Evolutionary conservation across 2,329 filamentous ascomycete genomes (phyloP).

Genomic region (Chaetoscypha palmicola): DNA sequence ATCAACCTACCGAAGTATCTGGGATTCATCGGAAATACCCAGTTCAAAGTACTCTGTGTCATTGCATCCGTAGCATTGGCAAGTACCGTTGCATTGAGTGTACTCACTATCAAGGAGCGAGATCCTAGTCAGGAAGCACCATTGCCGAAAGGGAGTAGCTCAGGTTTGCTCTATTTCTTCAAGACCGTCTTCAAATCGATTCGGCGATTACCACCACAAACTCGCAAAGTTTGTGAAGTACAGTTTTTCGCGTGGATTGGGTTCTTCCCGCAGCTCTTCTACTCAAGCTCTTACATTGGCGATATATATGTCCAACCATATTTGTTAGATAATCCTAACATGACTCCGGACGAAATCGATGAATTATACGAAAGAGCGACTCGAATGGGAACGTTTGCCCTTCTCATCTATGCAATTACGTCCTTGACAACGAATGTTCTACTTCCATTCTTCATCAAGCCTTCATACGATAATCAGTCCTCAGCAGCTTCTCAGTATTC

Average conservation of each 20-base stretch:
- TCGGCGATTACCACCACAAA: slow-evolving; percentile 71
- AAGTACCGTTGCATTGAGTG: slow-evolving; percentile 64
- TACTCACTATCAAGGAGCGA: slow-evolving; percentile 63
- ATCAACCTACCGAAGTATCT: slow-evolving; percentile 67
- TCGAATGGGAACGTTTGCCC: slow-evolving; percentile 78
- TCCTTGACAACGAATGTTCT: slow-evolving; percentile 77
- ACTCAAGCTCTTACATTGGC: slow-evolving; percentile 88
- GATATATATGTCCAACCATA: slow-evolving; percentile 86
- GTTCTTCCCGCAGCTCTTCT: slow-evolving; percentile 94
- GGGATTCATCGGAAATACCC: slow-evolving; percentile 75
- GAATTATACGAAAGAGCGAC: slow-evolving; percentile 77
- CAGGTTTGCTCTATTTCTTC: slow-evolving; percentile 74
- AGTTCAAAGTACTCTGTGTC: slow-evolving; percentile 88
- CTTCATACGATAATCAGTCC: slow-evolving; percentile 56
- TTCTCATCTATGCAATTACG: slow-evolving; percentile 81
- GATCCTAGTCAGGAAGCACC: slow-evolving; percentile 70
- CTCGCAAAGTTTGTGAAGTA: slow-evolving; percentile 71
- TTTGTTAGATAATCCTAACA: slow-evolving; percentile 68
- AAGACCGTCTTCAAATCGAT: slow-evolving; percentile 69
- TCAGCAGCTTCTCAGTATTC: slow-evolving; percentile 24
- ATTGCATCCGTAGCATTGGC: slow-evolving; percentile 71
- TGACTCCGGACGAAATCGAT: slow-evolving; percentile 70
- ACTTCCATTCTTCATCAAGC: slow-evolving; percentile 77
- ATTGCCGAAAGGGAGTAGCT: slow-evolving; percentile 45
- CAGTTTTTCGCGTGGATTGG: slow-evolving; percentile 89